Evolutionary conservation across 768 basidiomycete genomes (phyloP), one percentile per base, ranked within the genome.

Genomic region (Mycena metata): DNA sequence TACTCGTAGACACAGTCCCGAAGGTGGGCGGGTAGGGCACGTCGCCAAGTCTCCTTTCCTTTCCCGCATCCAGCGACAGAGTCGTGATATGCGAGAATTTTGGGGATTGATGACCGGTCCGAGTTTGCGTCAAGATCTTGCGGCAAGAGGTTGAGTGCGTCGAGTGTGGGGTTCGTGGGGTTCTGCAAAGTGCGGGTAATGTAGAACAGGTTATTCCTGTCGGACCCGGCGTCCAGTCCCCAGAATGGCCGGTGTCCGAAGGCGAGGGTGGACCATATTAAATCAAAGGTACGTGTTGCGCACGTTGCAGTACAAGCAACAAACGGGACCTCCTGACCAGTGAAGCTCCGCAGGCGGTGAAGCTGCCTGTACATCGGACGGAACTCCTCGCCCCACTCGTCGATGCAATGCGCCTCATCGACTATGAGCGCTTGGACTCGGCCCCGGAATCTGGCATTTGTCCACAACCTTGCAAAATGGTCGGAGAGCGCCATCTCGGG

Each of bases 361-460:
- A 80, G 72, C 30, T 77, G 42, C 2, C 70, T 52, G 56, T 79
- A 78, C 33, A 57, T 21, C 2, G 72, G 74, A 2, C 76, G 69
- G 50, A 79, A 79, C 13, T 77, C 69, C 5, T 75, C 72, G 11
- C 76, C n/a, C n/a, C n/a, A n/a, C n/a, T n/a, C n/a, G n/a, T n/a
- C n/a, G n/a, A n/a, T n/a, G n/a, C n/a, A n/a, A 45, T 81, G 80
- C 0, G 77, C 78, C 46, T 80, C 79, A 50, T 81, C 80, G 15
- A 80, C 67, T 19, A 79, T 61, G 1, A 79, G 17, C 1, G 76
- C 74, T 3, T 59, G 51, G 0, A 79, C 50, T 1, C 73, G 69
- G 13, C 42, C 41, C 13, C 77, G 73, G 61, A 81, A 79, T 11
- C 67, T 67, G 5, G 42, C 42, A 64, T 78, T 72, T 26, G 72